These are phyloP conservation scores for Fraxinus pennsylvanica DNA, from an alignment of 257 asterid genomes.

Conservation along the genomic window DNA sequence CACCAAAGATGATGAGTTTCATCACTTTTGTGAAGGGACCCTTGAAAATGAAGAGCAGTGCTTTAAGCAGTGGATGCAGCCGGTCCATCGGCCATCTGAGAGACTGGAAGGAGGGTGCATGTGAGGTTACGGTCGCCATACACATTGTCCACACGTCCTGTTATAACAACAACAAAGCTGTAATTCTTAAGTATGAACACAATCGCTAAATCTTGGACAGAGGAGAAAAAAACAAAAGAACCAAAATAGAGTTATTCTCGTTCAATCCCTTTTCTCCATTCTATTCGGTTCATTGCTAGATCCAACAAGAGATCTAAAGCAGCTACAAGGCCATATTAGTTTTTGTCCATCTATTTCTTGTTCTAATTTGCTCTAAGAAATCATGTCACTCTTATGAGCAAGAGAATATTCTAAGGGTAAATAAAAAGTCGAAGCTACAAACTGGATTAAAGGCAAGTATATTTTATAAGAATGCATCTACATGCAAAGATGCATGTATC, in stretches of 20 bases:
- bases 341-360: not conserved
- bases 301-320: not conserved
- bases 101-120: slow-evolving; percentile 92
- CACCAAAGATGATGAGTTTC: not conserved
- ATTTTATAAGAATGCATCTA: not conserved
- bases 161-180: slow-evolving; percentile 7
- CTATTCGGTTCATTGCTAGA: no score
- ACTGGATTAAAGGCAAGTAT: no score
- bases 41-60: not conserved
- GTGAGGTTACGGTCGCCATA: slow-evolving; percentile 94
- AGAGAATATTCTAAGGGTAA: not conserved
- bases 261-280: not conserved
- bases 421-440: no score
- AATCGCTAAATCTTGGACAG: no score
- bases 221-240: no score
- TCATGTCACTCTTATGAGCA: not conserved
- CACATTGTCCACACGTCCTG: slow-evolving; percentile 96
- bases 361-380: no score
- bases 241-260: not conserved
- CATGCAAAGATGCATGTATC: not conserved
- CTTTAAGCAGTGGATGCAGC: slow-evolving; percentile 80
- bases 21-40: not conserved
- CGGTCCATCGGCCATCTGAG: slow-evolving; percentile 78
- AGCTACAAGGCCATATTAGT: not conserved
- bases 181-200: not conserved